Evolutionary conservation across 2,329 filamentous ascomycete genomes (phyloP).

Genomic region (Chaetomium olivaceum): DNA sequence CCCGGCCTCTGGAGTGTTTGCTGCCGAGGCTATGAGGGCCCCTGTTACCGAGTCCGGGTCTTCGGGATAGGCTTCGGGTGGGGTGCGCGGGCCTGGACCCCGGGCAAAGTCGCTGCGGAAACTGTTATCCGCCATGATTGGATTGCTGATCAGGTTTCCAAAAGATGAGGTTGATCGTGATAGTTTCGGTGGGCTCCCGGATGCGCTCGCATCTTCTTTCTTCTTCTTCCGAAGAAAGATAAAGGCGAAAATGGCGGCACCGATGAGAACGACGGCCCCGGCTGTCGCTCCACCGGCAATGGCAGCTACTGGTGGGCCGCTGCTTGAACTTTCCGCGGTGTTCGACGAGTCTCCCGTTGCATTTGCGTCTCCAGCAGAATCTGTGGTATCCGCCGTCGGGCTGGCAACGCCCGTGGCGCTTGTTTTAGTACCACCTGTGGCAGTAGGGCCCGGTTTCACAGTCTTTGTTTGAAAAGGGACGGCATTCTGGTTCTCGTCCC

Average conservation of each 20-base stretch:
- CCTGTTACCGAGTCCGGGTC: constrained; percentile 19
- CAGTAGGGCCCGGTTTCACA: constrained; percentile 29
- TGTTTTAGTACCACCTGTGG: constrained; percentile 24
- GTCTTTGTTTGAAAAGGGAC: constrained; percentile 33
- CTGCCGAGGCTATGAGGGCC: constrained; percentile 23
- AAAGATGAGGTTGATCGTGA: constrained; percentile 44
- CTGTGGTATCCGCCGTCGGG: constrained; percentile 23
- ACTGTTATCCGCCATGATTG: constrained; percentile 48
- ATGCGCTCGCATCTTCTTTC: constrained; percentile 25
- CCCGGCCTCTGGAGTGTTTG: constrained; percentile 7
- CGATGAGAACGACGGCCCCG: constrained; percentile 47
- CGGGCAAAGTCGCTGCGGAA: constrained; percentile 53
- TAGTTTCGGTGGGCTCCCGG: constrained; percentile 32
- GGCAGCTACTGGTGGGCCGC: constrained; percentile 42
- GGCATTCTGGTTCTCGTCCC: constrained; percentile 52
- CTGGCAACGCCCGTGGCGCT: constrained; percentile 27
- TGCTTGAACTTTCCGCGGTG: constrained; percentile 18
- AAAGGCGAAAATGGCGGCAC: constrained; percentile 43
- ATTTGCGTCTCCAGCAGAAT: not conserved
- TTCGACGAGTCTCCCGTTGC: not conserved
- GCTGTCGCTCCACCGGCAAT: constrained; percentile 52
- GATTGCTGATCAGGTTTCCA: constrained; percentile 57
- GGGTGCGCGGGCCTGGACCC: constrained; percentile 14
- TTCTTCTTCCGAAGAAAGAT: constrained; percentile 41
- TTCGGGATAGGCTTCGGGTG: not conserved